A percentile compares a stretch with the other conserved stretches of the same genome.
phyloP scores from a whole-genome alignment of 2,329 filamentous ascomycete genomes.

The Stemphylium lycopersici region DNA sequence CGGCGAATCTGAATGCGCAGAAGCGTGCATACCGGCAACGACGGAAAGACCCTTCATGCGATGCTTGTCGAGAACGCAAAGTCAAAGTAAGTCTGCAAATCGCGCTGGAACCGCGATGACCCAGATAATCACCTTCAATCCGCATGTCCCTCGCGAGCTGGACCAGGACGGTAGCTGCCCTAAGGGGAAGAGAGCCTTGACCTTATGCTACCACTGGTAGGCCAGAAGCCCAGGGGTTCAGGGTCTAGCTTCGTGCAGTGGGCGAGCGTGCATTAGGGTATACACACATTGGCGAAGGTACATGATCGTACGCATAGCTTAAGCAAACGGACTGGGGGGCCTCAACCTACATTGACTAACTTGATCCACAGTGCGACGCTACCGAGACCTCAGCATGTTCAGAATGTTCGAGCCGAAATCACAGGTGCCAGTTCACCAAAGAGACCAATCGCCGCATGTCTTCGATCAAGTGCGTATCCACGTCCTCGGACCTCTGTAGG shows the following conservation, averaged over 20 bases:
- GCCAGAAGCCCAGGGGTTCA: background rate
- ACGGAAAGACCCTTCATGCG: constrained; percentile 95
- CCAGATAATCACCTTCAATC: background rate
- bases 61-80: constrained; percentile 88
- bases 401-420: constrained; percentile 93
- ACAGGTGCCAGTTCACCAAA: constrained; percentile 98
- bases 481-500: background rate
- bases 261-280: background rate
- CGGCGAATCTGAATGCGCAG: constrained; percentile 70
- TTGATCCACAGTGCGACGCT: constrained; percentile 76
- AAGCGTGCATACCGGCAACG: constrained; percentile 95
- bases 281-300: constrained; percentile 1
- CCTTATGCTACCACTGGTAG: background rate
- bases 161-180: background rate
- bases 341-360: constrained; percentile 18
- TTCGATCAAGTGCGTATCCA: constrained; percentile 79
- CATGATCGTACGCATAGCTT: background rate
- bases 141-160: background rate
- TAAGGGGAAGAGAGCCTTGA: background rate
- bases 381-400: constrained; percentile 96
- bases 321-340: background rate
- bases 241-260: background rate
- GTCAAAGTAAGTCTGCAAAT: constrained; percentile 59
- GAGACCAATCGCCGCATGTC: constrained; percentile 99
- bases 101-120: background rate